A percentile compares a stretch with the other conserved stretches of the same genome.
These are phyloP conservation scores for Sonneratia caseolaris DNA, from an alignment of 345 rosid genomes.

Conservation along the genomic window DNA sequence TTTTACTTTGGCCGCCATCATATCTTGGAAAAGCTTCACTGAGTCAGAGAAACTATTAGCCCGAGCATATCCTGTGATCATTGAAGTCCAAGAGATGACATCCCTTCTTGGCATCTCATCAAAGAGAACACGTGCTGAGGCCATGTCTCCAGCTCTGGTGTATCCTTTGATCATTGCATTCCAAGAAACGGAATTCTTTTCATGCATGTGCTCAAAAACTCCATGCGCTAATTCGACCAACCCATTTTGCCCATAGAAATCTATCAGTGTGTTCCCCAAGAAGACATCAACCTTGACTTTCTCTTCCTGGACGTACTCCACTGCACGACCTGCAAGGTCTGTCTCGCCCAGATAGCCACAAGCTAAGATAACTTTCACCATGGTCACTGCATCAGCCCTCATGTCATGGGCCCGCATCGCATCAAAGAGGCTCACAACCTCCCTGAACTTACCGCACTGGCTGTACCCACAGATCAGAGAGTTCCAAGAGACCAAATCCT, in stretches of 20 bases:
- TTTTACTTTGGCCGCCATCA: conserved; percentile 38
- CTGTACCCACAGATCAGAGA: conserved; percentile 56
- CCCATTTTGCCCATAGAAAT: conserved; percentile 49
- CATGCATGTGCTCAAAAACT: conserved; percentile 34
- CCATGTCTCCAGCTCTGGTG: conserved; percentile 25
- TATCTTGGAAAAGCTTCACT: conserved; percentile 41
- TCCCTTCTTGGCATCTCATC: conserved; percentile 46
- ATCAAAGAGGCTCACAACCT: conserved; percentile 34
- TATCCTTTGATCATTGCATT: conserved; percentile 42
- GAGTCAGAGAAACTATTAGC: conserved; percentile 30
- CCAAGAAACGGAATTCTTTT: conserved; percentile 42
- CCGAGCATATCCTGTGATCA: conserved; percentile 53
- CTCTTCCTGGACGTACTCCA: conserved; percentile 32
- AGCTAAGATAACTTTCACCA: conserved; percentile 49
- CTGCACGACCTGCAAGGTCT: conserved; percentile 22
- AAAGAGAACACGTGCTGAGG: conserved; percentile 37
- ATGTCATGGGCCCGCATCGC: conserved; percentile 33
- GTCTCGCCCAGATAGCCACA: conserved; percentile 19
- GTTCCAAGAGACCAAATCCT: conserved; percentile 70
- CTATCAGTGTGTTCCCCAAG: conserved; percentile 51
- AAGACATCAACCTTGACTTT: conserved; percentile 42
- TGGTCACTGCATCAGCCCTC: conserved; percentile 50
- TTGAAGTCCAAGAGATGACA: conserved; percentile 60
- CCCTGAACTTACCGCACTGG: conserved; percentile 26
- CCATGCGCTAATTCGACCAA: conserved; percentile 28